A percentile compares a stretch with the other conserved stretches of the same genome.
Conservation (phyloP, 257 asterid genomes). For the Lantana camara region DNA sequence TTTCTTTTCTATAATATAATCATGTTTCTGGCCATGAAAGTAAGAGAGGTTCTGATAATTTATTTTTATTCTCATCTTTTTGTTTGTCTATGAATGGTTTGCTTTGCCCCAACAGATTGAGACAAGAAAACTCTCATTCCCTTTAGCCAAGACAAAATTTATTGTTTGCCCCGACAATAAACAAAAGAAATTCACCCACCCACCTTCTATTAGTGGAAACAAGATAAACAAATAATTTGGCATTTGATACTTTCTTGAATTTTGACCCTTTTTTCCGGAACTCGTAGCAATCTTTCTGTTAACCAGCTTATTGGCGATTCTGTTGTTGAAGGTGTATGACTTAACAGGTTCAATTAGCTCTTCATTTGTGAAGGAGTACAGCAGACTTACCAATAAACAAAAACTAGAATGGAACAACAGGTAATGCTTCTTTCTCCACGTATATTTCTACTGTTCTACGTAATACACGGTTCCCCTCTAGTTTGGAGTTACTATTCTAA, state of each 20-base stretch:
- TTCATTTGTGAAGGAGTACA: constrained; percentile 48
- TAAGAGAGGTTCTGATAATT: not conserved
- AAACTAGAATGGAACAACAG: constrained; percentile 84
- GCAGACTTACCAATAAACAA: constrained; percentile 50
- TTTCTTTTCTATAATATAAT: not conserved
- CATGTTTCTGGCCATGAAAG: not conserved
- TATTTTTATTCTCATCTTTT: no score
- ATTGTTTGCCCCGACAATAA: no score
- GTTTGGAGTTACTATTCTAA: not conserved
- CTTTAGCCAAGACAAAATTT: no score
- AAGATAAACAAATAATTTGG: not conserved
- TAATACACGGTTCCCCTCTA: no score
- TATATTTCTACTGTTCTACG: constrained; percentile 3
- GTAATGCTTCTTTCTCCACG: constrained; percentile 38
- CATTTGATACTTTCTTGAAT: constrained; percentile 9
- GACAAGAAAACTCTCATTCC: no score
- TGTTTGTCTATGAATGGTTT: not conserved
- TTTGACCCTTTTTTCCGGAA: not conserved
- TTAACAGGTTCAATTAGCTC: constrained; percentile 68
- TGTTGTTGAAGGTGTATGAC: constrained; percentile 66
- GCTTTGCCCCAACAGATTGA: no score
- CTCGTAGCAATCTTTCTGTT: constrained; percentile 9
- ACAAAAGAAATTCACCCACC: no score
- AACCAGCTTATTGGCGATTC: constrained; percentile 21
- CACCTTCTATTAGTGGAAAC: no score